Evolutionary conservation across 1,139 yeast species (phyloP), one percentile per base, ranked within the genome.

Genomic region (Diutina sp.): DNA sequence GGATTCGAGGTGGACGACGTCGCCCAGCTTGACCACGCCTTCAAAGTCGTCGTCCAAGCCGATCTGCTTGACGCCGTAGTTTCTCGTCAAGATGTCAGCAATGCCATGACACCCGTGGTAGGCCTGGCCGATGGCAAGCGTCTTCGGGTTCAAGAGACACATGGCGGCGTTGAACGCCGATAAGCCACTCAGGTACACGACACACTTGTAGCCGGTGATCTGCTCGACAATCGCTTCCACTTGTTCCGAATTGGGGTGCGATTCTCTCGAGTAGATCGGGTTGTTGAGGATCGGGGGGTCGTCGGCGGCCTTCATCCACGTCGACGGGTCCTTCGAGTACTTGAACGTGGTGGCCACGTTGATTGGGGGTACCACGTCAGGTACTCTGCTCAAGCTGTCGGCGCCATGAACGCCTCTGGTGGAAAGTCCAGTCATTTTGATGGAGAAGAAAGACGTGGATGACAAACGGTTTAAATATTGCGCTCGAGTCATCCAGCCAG

Each of bases 91-190:
- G 28, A 90, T 73, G 41, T 82, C 73, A 12, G 87, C 79, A 57
- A 88, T 82, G 5, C 86, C 89, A 58, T 81, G 87, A 61, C 87
- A 81, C 6, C 98, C 98, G 65, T 88, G 96, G 68, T 91, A 91
- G 5, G 91, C 89, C 50, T 85, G 81, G 12, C 89, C 96, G 62
- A 89, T 79, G 44, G 89, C 85, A 18, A 91, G 70, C 30, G 78
- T 77, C 64, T 85, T 87, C 2, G 98, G 98, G 63, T 87, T 85
- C 62, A 74, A 78, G 62, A 83, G 77, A 46, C 85, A 79, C 66
- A 91, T 71, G 14, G 88, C 82, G 2, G 91, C 97, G 63, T 78
- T 81, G 67, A 87, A 89, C 0, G 97, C 95, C 56, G 89, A 75
- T 50, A 90, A 70, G 0, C 98, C 98, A 0, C 91, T 84, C 51